Percentiles rank a stretch among this genome's conserved stretches.
Evolutionary conservation across 2,329 filamentous ascomycete genomes (phyloP).

Genomic region (Hypoxylon sp.): DNA sequence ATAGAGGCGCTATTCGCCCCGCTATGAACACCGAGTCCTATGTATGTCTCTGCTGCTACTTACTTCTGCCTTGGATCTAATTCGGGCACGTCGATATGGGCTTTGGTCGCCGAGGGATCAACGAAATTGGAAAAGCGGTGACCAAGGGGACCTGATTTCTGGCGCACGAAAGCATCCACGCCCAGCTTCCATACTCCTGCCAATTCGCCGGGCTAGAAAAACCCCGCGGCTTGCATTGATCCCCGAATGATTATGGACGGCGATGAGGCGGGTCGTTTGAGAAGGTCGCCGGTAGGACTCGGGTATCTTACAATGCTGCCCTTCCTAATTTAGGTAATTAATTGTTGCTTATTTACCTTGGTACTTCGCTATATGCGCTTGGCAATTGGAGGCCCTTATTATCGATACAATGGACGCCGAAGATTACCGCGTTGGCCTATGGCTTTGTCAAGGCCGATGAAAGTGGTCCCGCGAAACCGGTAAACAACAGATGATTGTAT

Average conservation of each 20-base stretch:
- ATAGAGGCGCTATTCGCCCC: slow-evolving; percentile 8
- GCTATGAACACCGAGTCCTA: slow-evolving; percentile 13
- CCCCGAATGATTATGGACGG: slow-evolving; percentile 9
- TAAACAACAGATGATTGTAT: neutral
- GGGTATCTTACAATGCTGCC: slow-evolving; percentile 1
- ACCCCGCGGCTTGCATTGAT: neutral
- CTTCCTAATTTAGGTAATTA: slow-evolving; percentile 7
- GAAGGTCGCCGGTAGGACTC: slow-evolving; percentile 15
- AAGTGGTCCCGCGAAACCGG: neutral
- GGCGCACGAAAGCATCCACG: too few species aligned
- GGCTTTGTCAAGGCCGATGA: slow-evolving; percentile 5
- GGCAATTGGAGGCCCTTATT: neutral
- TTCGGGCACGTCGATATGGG: slow-evolving; percentile 1
- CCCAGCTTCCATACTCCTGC: slow-evolving; percentile 9
- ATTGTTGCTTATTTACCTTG: slow-evolving; percentile 2
- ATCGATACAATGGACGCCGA: slow-evolving; percentile 12
- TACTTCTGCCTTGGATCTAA: neutral
- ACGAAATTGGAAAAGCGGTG: neutral
- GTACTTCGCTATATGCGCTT: neutral
- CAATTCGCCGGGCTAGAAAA: slow-evolving; percentile 15
- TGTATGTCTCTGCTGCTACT: slow-evolving; percentile 5
- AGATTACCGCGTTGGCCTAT: slow-evolving; percentile 16
- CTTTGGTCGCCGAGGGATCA: slow-evolving; percentile 6
- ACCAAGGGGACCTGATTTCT: neutral
- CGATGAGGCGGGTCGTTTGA: slow-evolving; percentile 16